Evolutionary conservation across 2,329 filamentous ascomycete species (phyloP), one percentile per base, ranked within the genome.

Genomic region (Fusarium sp.): DNA sequence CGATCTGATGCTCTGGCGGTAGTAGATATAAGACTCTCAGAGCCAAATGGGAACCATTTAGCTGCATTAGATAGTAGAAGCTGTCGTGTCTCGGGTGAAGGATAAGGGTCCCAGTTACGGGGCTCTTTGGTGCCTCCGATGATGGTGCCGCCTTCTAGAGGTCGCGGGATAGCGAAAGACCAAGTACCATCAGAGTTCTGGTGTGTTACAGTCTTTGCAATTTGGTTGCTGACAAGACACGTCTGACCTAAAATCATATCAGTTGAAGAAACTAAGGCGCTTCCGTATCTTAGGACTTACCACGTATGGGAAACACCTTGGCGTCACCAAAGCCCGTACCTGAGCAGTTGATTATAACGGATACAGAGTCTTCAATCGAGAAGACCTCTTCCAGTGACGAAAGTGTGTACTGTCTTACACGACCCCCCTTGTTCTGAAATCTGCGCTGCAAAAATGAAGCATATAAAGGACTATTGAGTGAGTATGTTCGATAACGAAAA

Each of bases 121-220:
- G 47, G 38, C 5, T 56, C 47, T 14, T 56, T 56, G 28, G 53
- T 53, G 3, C 53, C 53, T 4, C 53, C 53, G 6, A 56, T 44
- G 11, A 56, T 53, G 7, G 53, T 56, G 0, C 53, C 53, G 4
- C 53, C 53, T n/a, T 56, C 45, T 12, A 53, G 11, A 6, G 53
- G 53, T 6, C 53, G 47, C 6, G 53, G 47, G 23, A 56, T 56
- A 28, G 53, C 53, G 23, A 56, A 56, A 1, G 53, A 56, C 53
- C 53, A 56, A 4, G 53, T 34, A 1, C 47, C 53, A 23, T 56
- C 53, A 1, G 28, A 42, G 5, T 53, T 44, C 2, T 53, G 53
- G 8, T 10, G 19, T 14, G 53, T 56, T 2, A 56, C 5, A 1
- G 53, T 56, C 15, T 53, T 43, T 2, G 28, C 12, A 4, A 56